phyloP scores from a whole-genome alignment of 805 yeast genomes.

The Hemisphaericaspora nanyangensis region DNA sequence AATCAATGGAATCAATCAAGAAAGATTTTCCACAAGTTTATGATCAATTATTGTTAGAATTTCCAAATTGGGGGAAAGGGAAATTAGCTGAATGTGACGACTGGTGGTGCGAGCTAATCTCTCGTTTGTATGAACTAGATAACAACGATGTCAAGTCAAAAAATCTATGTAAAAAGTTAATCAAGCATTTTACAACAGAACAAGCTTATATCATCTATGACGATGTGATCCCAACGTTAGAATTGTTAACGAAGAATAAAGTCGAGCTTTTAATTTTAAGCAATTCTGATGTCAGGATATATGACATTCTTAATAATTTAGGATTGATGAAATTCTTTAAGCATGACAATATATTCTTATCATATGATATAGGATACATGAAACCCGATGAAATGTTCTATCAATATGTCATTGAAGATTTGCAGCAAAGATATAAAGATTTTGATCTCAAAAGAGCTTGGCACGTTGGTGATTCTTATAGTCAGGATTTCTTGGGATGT shows the following conservation, averaged over 20 bases:
- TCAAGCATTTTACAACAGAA: constrained; percentile 44
- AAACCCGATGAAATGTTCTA: constrained; percentile 55
- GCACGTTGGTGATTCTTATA: constrained; percentile 67
- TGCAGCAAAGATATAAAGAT: constrained; percentile 10
- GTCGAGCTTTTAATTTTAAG: constrained; percentile 46
- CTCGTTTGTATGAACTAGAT: constrained; percentile 37
- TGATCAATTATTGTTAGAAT: constrained; percentile 29
- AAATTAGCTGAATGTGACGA: constrained; percentile 21
- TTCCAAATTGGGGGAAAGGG: constrained; percentile 63
- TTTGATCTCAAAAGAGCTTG: constrained; percentile 29
- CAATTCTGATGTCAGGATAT: constrained; percentile 61
- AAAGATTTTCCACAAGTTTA: constrained; percentile 29
- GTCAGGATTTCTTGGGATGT: constrained; percentile 53
- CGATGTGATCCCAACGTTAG: constrained; percentile 50
- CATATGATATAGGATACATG: constrained; percentile 51
- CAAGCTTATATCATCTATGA: constrained; percentile 52
- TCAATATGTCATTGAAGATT: constrained; percentile 15
- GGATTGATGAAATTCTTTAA: constrained; percentile 39
- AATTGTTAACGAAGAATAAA: constrained; percentile 23
- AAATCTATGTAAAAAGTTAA: constrained; percentile 42
- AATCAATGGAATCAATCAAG: constrained; percentile 21
- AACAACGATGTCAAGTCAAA: constrained; percentile 20
- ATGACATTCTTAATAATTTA: constrained; percentile 43
- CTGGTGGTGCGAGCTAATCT: constrained; percentile 62
- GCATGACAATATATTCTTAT: constrained; percentile 39